Base-by-base conservation (phyloP, 2,329 filamentous ascomycete species). In the Arachnomyces sp. region DNA sequence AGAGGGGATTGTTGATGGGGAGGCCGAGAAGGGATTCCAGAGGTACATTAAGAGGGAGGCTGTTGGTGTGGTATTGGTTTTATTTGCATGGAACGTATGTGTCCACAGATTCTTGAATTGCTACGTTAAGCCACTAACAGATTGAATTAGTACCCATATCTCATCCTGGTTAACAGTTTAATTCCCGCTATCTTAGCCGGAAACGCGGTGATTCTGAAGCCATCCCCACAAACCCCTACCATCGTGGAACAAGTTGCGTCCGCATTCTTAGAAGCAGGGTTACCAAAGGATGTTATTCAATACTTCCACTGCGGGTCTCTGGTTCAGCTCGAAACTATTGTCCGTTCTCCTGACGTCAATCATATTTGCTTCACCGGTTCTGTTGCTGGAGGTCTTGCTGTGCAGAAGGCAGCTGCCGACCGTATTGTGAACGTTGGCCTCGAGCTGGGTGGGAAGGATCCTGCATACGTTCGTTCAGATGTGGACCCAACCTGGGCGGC, bases 71-170 rank as follows among this genome's bases (percentile, higher is more conserved):
- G 84, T 92, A 12, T 73, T 96, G 44, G 75, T 95, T 49, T 78
- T 96, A 45, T 95, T 95, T 65, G 84, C 90, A 1, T 96, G 90
- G 90, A 96, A 96, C 67, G 88, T 92, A 66, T 67, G 86, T 73
- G 44, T 39, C 36, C n/a, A n/a, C 36, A 34, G 17, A 7, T 34
- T 15, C 65, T 40, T 46, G 36, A 47, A 34, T 36, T 33, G 17
- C 34, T 25, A 25, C 21, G 21, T 25, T 25, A 9, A 9, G 5
- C 5, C 9, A 9, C 21, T 25, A 9, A 25, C 21, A 5, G 21
- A 25, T 25, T 9, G 17, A 21, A 39, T 18, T 54, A 94, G 87
- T 96, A 96, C 58, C 90, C 90, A 16, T 96, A 95, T 63, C 72
- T 96, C 36, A 94, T 89, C 50, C 78, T 95, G 21, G 78, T 95